Percentiles rank a stretch among this genome's conserved stretches.
These are phyloP conservation scores for Penicillium decumbens DNA, from an alignment of 2,329 filamentous ascomycete genomes.

Conservation along the genomic window DNA sequence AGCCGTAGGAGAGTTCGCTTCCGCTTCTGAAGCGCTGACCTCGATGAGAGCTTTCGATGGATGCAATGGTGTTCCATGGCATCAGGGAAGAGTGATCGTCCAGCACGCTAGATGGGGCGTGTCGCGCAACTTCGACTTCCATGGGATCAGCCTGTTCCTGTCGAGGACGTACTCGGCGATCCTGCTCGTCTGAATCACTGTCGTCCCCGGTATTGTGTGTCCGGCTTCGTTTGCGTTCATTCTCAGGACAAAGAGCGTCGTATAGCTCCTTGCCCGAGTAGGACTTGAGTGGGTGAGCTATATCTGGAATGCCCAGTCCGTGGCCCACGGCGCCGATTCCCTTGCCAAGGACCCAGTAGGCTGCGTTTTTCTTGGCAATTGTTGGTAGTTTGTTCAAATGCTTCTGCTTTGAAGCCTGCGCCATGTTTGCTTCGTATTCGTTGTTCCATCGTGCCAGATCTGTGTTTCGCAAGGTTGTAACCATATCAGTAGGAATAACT, in stretches of 20 bases:
- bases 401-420: constrained; percentile 44
- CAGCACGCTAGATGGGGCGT: constrained; percentile 60
- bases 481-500: constrained; percentile 46
- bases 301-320: constrained; percentile 40
- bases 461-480: constrained; percentile 52
- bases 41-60: constrained; percentile 50
- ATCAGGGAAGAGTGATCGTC: constrained; percentile 64
- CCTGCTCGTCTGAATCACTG: constrained; percentile 19
- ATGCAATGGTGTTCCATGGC: constrained; percentile 63
- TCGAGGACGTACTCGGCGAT: constrained; percentile 39
- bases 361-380: constrained; percentile 60
- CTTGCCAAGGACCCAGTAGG: constrained; percentile 55
- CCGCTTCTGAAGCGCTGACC: constrained; percentile 38
- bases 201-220: background rate
- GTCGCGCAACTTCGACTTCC: constrained; percentile 65
- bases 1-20: constrained; percentile 30
- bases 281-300: constrained; percentile 50
- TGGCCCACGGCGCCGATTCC: constrained; percentile 54
- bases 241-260: constrained; percentile 42
- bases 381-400: constrained; percentile 37
- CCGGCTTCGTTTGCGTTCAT: background rate
- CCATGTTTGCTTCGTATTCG: constrained; percentile 60
- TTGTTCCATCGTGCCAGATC: constrained; percentile 56
- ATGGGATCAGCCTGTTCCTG: constrained; percentile 33
- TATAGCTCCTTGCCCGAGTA: constrained; percentile 57